Conservation (phyloP, 768 basidiomycete genomes). For the Pleurotus platypus region DNA sequence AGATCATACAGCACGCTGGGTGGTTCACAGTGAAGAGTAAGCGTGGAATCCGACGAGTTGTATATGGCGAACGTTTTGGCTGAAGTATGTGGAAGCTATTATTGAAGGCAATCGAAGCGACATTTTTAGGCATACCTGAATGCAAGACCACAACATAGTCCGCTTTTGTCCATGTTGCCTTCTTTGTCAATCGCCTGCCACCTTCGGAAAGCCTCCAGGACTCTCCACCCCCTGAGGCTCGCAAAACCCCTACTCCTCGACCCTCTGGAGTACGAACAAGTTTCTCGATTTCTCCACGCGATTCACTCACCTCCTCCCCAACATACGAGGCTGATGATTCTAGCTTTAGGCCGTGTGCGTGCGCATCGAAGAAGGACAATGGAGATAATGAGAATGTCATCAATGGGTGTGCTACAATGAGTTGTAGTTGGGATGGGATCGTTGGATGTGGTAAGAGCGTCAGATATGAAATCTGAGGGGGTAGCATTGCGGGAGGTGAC, state of each 20-base stretch:
- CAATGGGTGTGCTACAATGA: constrained; percentile 68
- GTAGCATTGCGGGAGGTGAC: constrained; percentile 46
- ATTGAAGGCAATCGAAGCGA: neutral
- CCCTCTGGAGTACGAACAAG: constrained; percentile 82
- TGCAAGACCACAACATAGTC: constrained; percentile 72
- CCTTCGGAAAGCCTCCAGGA: constrained; percentile 53
- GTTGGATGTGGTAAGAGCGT: constrained; percentile 49
- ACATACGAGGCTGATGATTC: constrained; percentile 35
- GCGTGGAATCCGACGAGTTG: constrained; percentile 34
- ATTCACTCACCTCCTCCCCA: constrained; percentile 39
- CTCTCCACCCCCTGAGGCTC: constrained; percentile 56
- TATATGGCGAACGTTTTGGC: constrained; percentile 59
- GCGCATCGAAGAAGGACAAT: constrained; percentile 58
- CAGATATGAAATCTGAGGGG: constrained; percentile 43
- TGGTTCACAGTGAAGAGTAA: constrained; percentile 55
- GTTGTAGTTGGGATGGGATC: constrained; percentile 36
- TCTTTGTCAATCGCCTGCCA: constrained; percentile 45
- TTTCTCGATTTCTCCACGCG: constrained; percentile 38
- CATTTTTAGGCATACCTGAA: constrained; percentile 40
- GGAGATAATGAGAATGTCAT: constrained; percentile 57
- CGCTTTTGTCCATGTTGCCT: constrained; percentile 49
- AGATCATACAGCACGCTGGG: constrained; percentile 34
- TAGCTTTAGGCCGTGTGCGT: constrained; percentile 46
- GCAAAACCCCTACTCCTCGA: constrained; percentile 64
- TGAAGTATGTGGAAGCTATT: constrained; percentile 21